Evolutionary conservation across 108 stramenopile species (phyloP), one percentile per base, ranked within the genome.

Genomic region (Schizochytrium sp.): DNA sequence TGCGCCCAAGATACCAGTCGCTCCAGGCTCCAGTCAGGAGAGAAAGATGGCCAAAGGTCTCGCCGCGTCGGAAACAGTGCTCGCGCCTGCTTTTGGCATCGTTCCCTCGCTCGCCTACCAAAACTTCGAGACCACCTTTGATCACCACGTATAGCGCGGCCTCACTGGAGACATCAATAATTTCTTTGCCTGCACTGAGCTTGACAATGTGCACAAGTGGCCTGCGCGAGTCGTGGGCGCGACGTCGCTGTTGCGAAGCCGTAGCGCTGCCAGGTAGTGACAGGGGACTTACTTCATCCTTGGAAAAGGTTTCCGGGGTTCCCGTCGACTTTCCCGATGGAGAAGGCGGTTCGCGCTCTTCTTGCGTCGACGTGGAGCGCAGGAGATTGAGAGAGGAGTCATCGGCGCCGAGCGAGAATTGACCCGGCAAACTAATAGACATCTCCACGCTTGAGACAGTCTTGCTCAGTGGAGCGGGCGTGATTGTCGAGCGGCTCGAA

Each of bases 1-100:
- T 47, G n/a, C 76, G 45, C 0, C 76, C 76, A 55, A 47, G 48
- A 2, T 83, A 83, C 76, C 76, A 83, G 25, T 83, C 76, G 4
- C 51, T 83, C 76, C 76, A 83, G 25, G 76, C 76, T 8, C 76
- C 76, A 34, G 76, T 83, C 14, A 83, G 76, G 16, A 83, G 51
- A 45, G 76, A 83, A 47, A 83, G 51, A 23, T 83, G 76, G n/a
- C 76, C 76, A 34, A 83, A 83, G 51, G 76, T 53, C 51, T 53
- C 48, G 2, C 76, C 76, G 51, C 48, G 76, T 12, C 51, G 25
- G 3, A 21, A 83, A 16, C 48, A 53, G 4, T 83, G 51, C 51
- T 83, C 76, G 43, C 8, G 23, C 28, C 76, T 47, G 12, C 51
- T 83, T 1, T 53, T 83, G 19, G 76, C 6, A 16, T 8, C 76